Evolutionary conservation across 768 basidiomycete species (phyloP).

Genomic region (Boletus fagicola): DNA sequence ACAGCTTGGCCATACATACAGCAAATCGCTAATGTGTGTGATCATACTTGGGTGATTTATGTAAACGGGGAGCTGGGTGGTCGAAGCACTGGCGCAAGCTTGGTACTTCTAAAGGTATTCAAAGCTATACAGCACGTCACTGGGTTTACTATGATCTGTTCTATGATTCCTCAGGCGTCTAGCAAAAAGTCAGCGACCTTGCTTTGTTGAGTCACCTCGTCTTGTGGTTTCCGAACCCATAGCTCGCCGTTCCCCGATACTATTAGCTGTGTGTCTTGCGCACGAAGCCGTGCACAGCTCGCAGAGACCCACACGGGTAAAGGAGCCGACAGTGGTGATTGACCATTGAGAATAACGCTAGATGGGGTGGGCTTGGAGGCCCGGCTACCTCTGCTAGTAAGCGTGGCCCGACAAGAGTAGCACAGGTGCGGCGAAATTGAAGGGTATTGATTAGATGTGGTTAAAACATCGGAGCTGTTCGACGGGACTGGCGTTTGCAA

Average conservation of each 20-base stretch:
- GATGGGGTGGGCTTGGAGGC: constrained; percentile 24
- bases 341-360: background rate
- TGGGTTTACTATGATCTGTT: background rate
- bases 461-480: background rate
- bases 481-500: background rate
- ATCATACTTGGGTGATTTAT: constrained; percentile 2
- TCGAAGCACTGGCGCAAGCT: background rate
- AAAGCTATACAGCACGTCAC: background rate
- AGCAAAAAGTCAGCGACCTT: constrained; percentile 41
- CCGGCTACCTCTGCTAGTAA: constrained; percentile 57
- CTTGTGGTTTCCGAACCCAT: constrained; percentile 33
- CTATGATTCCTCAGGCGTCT: constrained; percentile 20
- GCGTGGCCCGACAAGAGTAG: constrained; percentile 60
- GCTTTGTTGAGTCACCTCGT: constrained; percentile 37
- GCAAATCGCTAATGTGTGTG: background rate
- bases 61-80: background rate
- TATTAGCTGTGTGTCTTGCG: background rate
- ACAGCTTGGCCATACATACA: constrained; percentile 17
- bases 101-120: background rate
- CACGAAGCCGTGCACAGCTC: background rate
- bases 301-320: constrained; percentile 37
- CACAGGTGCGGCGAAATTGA: constrained; percentile 48
- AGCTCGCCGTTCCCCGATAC: constrained; percentile 26
- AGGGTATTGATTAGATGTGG: constrained; percentile 1
- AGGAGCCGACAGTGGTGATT: constrained; percentile 16